Percentiles rank a stretch among this genome's conserved stretches.
These are phyloP conservation scores for Heritiera fomes DNA, from an alignment of 345 rosid species.

Conservation along the genomic window DNA sequence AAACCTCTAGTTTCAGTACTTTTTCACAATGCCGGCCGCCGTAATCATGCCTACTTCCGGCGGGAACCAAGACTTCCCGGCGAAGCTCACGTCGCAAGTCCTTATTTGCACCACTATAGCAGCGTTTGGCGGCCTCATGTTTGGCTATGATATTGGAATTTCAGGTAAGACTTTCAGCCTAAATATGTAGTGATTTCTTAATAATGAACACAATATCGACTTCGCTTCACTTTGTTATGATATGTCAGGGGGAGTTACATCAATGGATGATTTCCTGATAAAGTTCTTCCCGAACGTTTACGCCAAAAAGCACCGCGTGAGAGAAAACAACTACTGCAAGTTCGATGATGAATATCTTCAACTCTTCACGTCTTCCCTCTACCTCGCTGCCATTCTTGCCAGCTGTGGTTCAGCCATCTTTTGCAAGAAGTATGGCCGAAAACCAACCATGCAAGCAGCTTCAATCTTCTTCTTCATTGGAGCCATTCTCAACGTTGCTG, in stretches of 20 bases:
- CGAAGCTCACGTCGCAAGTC: constrained; percentile 49
- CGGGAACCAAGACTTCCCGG: constrained; percentile 24
- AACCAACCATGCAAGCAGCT: constrained; percentile 52
- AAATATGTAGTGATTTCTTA: too few relatives aligned
- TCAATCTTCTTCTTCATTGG: constrained; percentile 64
- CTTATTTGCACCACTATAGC: constrained; percentile 47
- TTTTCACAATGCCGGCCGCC: constrained; percentile 28
- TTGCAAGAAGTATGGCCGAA: constrained; percentile 50
- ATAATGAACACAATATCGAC: too few relatives aligned
- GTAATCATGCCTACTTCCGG: constrained; percentile 27
- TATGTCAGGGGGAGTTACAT: constrained; percentile 66
- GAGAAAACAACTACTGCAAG: constrained; percentile 77
- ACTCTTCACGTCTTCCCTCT: constrained; percentile 79
- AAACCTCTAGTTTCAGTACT: not conserved
- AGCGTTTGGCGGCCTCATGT: constrained; percentile 63
- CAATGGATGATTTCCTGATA: constrained; percentile 69
- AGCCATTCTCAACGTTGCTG: constrained; percentile 48
- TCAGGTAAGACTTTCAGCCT: constrained; percentile 32
- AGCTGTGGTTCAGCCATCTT: constrained; percentile 46
- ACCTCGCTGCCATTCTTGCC: constrained; percentile 55
- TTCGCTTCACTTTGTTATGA: not conserved
- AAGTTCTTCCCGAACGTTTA: constrained; percentile 69
- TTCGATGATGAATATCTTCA: constrained; percentile 57
- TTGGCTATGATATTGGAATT: constrained; percentile 66
- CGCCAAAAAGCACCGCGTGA: constrained; percentile 54